Percentiles rank a stretch among this genome's conserved stretches.
These are phyloP conservation scores for Chalciporus pseudorubinellus DNA, from an alignment of 768 basidiomycete genomes.

Conservation along the genomic window DNA sequence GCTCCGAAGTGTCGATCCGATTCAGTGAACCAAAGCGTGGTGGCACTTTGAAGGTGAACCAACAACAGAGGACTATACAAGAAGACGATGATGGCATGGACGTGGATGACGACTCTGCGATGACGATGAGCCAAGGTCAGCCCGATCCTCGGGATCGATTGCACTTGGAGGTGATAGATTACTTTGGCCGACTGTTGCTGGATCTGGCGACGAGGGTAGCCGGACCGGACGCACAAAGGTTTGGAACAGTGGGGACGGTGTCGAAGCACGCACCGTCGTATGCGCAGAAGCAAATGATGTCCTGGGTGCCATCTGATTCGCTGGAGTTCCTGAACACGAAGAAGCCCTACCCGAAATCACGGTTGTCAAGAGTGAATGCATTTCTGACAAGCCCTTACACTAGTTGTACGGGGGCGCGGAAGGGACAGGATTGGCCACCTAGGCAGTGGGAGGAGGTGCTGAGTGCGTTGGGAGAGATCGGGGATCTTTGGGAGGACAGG, in stretches of 20 bases:
- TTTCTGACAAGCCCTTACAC: constrained; percentile 51
- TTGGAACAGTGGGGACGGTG: constrained; percentile 29
- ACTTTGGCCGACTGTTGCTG: constrained; percentile 60
- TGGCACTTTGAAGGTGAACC: constrained; percentile 22
- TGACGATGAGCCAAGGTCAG: too few relatives aligned
- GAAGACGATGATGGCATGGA: constrained; percentile 53
- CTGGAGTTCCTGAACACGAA: constrained; percentile 53
- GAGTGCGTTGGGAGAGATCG: constrained; percentile 45
- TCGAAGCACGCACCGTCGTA: constrained; percentile 62
- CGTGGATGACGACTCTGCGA: constrained; percentile 52
- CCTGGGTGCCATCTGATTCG: constrained; percentile 57
- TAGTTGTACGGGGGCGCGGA: constrained; percentile 45
- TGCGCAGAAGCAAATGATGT: constrained; percentile 38
- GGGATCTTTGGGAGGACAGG: constrained; percentile 50
- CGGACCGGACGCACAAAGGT: constrained; percentile 42
- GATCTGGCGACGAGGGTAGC: constrained; percentile 57
- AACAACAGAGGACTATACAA: constrained; percentile 14
- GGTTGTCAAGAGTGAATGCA: constrained; percentile 48
- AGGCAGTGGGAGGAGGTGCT: constrained; percentile 63
- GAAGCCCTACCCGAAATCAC: constrained; percentile 29
- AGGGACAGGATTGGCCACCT: constrained; percentile 74
- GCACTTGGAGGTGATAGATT: constrained; percentile 65
- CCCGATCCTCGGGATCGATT: constrained; percentile 65
- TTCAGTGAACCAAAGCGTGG: constrained; percentile 43
- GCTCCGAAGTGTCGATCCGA: constrained; percentile 33